Conservation (phyloP, 192 early-diverging fungal species). For the Coemansia sp. region DNA sequence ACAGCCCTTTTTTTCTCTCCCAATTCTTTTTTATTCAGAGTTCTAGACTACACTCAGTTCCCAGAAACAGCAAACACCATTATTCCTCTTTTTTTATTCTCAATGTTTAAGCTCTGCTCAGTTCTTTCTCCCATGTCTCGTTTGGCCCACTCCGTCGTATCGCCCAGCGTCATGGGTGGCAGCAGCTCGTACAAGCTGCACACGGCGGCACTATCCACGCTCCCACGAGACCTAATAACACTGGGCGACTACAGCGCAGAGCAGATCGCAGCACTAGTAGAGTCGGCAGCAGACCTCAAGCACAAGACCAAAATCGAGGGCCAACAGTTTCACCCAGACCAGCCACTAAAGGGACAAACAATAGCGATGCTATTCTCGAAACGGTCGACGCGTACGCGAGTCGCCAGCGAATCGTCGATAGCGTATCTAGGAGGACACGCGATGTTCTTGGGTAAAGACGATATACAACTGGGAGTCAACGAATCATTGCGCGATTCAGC, state of each 20-base stretch:
- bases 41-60: too few relatives aligned
- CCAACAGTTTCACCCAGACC: slow-evolving; percentile 53
- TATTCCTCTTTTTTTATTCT: not conserved
- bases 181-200: slow-evolving; percentile 10
- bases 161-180: not conserved
- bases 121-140: slow-evolving; percentile 27
- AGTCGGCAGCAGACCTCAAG: slow-evolving; percentile 82
- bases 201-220: slow-evolving; percentile 16
- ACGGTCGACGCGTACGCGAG: slow-evolving; percentile 93
- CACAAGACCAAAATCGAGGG: slow-evolving; percentile 65
- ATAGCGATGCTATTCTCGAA: slow-evolving; percentile 96
- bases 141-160: slow-evolving; percentile 11
- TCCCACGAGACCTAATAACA: slow-evolving; percentile 55
- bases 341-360: slow-evolving; percentile 79
- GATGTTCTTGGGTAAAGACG: slow-evolving; percentile 93
- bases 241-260: slow-evolving; percentile 79
- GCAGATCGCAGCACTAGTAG: slow-evolving; percentile 79
- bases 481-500: slow-evolving; percentile 91
- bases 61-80: too few relatives aligned
- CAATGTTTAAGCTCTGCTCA: slow-evolving; percentile 33
- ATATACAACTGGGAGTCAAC: slow-evolving; percentile 96
- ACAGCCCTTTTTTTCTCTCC: not conserved
- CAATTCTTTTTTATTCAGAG: not conserved
- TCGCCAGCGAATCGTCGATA: slow-evolving; percentile 91
- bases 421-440: slow-evolving; percentile 93